phyloP scores from a whole-genome alignment of 2,329 filamentous ascomycete genomes.

The Drechslerella dactyloides region DNA sequence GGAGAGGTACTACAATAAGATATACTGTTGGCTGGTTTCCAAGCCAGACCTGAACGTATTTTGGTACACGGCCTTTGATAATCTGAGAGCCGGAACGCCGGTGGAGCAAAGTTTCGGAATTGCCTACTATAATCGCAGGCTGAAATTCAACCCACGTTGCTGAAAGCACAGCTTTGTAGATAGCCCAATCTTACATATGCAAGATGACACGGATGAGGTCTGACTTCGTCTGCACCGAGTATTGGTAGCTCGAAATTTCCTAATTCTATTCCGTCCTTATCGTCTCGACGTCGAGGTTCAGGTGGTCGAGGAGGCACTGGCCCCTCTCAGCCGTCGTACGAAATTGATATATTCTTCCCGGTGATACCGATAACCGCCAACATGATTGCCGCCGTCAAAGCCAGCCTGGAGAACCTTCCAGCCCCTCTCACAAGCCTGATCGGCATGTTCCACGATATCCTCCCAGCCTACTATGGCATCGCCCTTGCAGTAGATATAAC shows the following conservation, averaged over 20 bases:
- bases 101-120: too few relatives aligned
- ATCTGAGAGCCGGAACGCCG: too few relatives aligned
- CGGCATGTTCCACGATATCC: slow-evolving; percentile 33
- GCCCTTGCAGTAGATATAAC: slow-evolving; percentile 36
- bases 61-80: too few relatives aligned
- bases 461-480: slow-evolving; percentile 44
- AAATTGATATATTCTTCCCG: slow-evolving; percentile 34
- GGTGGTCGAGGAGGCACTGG: not conserved
- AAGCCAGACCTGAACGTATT: too few relatives aligned
- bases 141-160: too few relatives aligned
- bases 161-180: too few relatives aligned
- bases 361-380: slow-evolving; percentile 38
- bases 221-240: too few relatives aligned
- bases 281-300: not conserved
- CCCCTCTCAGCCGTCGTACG: slow-evolving; percentile 16
- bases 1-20: slow-evolving; percentile 67
- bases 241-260: too few relatives aligned
- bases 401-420: slow-evolving; percentile 30
- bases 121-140: too few relatives aligned
- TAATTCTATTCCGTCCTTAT: too few relatives aligned
- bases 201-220: too few relatives aligned
- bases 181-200: too few relatives aligned
- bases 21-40: slow-evolving; percentile 63
- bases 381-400: slow-evolving; percentile 33
- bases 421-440: slow-evolving; percentile 33